Conservation (phyloP, 139 green algal species). For the Chlamydomonas incerta region DNA sequence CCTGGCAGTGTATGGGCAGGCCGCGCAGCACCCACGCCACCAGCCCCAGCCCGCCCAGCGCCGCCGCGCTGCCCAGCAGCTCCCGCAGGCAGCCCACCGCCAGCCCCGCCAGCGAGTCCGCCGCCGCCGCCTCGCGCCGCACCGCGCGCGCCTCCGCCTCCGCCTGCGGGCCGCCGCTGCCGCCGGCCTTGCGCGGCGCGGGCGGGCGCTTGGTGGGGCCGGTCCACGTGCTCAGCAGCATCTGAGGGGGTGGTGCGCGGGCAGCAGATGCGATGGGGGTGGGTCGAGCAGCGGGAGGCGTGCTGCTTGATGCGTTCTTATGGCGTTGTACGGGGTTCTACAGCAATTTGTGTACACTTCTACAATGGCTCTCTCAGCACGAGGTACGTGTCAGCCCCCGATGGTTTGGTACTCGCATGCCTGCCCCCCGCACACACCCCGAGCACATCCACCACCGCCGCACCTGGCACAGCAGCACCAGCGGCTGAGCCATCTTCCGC, state of each 20-base stretch:
- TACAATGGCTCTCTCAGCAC: too few relatives aligned
- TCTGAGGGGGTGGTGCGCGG: too few relatives aligned
- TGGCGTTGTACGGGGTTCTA: too few relatives aligned
- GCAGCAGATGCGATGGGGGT: too few relatives aligned
- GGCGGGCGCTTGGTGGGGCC: conserved; percentile 6
- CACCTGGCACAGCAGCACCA: conserved; percentile 12
- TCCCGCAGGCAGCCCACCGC: conserved; percentile 42
- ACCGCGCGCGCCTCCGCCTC: background rate
- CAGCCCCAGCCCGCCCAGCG: conserved; percentile 16
- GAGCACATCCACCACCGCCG: too few relatives aligned
- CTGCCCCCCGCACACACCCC: too few relatives aligned
- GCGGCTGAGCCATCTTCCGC: conserved; percentile 19
- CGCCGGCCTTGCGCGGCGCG: background rate
- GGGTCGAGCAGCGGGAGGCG: too few relatives aligned
- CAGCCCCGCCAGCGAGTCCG: conserved; percentile 45
- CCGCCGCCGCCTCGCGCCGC: conserved; percentile 8
- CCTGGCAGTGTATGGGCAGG: conserved; percentile 31
- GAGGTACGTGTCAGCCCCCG: too few relatives aligned
- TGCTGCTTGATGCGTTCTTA: too few relatives aligned
- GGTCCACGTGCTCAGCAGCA: background rate
- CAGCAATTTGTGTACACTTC: too few relatives aligned
- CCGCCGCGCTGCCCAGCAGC: conserved; percentile 25
- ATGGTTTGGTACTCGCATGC: too few relatives aligned
- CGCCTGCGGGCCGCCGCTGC: background rate
- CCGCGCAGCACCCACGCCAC: conserved; percentile 33